Evolutionary conservation across 2,329 filamentous ascomycete species (phyloP).

Genomic region (Botryotinia narcissicola): DNA sequence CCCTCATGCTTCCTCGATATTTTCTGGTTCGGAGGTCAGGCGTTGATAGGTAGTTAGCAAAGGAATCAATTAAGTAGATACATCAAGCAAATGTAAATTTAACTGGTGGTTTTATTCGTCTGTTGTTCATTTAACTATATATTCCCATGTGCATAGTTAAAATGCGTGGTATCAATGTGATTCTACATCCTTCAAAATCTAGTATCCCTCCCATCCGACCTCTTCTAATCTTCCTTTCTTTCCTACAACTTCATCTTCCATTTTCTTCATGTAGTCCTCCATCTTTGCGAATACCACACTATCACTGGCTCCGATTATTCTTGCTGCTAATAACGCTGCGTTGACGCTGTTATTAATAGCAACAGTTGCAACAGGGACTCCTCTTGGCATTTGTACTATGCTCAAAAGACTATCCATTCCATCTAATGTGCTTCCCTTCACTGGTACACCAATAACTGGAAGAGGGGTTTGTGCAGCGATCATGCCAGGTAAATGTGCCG

Average conservation of each 20-base stretch:
- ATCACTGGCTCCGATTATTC: slow-evolving; percentile 62
- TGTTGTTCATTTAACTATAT: not conserved
- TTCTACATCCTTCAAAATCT: not conserved
- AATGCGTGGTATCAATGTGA: not conserved
- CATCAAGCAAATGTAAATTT: not conserved
- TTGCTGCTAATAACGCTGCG: slow-evolving; percentile 67
- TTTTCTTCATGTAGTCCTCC: slow-evolving; percentile 59
- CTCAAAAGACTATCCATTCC: slow-evolving; percentile 57
- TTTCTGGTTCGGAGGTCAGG: slow-evolving; percentile 6
- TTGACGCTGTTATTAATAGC: slow-evolving; percentile 80
- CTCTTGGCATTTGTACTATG: slow-evolving; percentile 76
- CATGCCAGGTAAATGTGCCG: slow-evolving; percentile 45
- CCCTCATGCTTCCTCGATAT: not conserved
- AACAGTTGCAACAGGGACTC: slow-evolving; percentile 71
- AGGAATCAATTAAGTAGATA: not conserved
- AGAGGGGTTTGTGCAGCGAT: slow-evolving; percentile 39
- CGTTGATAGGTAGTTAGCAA: slow-evolving; percentile 3
- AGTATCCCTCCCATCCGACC: slow-evolving; percentile 55
- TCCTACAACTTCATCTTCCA: slow-evolving; percentile 61
- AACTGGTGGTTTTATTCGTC: not conserved
- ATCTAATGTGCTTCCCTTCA: slow-evolving; percentile 70
- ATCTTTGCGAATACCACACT: slow-evolving; percentile 55
- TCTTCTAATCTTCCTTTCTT: slow-evolving; percentile 59
- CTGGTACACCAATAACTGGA: slow-evolving; percentile 75
- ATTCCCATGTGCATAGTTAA: not conserved